phyloP scores from a whole-genome alignment of 2,329 filamentous ascomycete species.

The Colletotrichum gigasporum region DNA sequence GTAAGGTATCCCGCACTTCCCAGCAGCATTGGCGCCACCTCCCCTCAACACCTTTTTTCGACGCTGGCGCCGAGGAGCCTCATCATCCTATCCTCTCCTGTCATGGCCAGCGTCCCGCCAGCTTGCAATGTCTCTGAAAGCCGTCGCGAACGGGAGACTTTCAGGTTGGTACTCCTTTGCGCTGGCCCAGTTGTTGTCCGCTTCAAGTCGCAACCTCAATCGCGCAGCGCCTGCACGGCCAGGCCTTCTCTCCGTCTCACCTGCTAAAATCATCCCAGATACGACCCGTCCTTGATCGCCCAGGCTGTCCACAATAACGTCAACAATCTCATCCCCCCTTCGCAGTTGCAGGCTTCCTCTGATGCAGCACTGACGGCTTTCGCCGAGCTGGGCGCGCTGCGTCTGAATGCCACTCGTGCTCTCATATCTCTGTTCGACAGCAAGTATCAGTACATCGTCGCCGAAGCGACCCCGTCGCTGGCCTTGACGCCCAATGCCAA shows the following conservation, averaged over 20 bases:
- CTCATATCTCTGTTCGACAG: constrained; percentile 63
- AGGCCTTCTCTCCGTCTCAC: background rate
- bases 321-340: constrained; percentile 32
- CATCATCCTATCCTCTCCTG: too few species aligned
- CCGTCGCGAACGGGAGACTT: constrained; percentile 42
- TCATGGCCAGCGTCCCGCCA: background rate
- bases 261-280: constrained; percentile 13
- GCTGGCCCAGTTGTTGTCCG: too few species aligned
- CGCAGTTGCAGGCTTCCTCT: constrained; percentile 37
- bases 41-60: too few species aligned
- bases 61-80: too few species aligned
- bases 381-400: constrained; percentile 57
- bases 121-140: constrained; percentile 29
- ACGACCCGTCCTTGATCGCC: constrained; percentile 18
- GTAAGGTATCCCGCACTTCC: too few species aligned
- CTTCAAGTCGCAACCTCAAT: too few species aligned
- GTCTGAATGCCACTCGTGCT: constrained; percentile 48
- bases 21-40: too few species aligned
- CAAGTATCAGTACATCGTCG: constrained; percentile 58
- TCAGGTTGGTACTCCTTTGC: constrained; percentile 37
- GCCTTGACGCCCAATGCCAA: constrained; percentile 42
- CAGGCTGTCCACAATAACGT: constrained; percentile 33
- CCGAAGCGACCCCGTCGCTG: constrained; percentile 56
- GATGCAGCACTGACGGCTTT: constrained; percentile 56
- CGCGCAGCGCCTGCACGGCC: too few species aligned